phyloP scores from a whole-genome alignment of 2,329 filamentous ascomycete species.

The Cylindrodendrum hubeiense region DNA sequence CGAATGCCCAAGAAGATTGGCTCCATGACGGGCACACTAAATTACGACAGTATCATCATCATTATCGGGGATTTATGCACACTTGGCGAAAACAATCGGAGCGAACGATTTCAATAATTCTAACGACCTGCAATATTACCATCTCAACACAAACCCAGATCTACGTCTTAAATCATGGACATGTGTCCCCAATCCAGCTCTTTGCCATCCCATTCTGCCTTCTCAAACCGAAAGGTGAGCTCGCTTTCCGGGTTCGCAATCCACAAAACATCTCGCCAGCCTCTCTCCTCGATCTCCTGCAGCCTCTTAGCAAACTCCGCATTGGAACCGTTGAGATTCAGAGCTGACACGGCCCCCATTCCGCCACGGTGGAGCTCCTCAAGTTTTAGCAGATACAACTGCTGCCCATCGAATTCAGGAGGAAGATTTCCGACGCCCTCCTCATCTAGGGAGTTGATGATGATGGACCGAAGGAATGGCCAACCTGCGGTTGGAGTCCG shows the following conservation, averaged over 20 bases:
- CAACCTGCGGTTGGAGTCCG: slow-evolving; percentile 2
- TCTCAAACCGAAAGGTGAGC: too few species aligned
- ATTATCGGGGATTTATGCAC: background rate
- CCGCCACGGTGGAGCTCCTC: background rate
- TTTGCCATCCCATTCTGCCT: background rate
- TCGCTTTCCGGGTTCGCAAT: slow-evolving; percentile 28
- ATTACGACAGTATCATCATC: background rate
- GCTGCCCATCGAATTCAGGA: background rate
- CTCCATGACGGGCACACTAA: background rate
- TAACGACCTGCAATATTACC: background rate
- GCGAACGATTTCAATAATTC: background rate
- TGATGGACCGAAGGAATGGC: slow-evolving; percentile 5
- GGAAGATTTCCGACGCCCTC: background rate
- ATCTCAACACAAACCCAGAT: background rate
- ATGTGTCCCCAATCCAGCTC: slow-evolving; percentile 6
- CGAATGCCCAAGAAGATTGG: too few species aligned
- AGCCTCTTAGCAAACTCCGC: slow-evolving; percentile 31
- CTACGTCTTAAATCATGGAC: background rate
- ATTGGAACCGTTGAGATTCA: slow-evolving; percentile 26
- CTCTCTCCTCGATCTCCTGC: slow-evolving; percentile 24
- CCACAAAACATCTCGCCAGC: slow-evolving; percentile 45
- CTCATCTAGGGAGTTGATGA: slow-evolving; percentile 5
- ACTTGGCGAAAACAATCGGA: background rate
- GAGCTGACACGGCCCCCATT: background rate
- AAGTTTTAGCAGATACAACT: background rate